Conservation (phyloP, 1,284 basidiomycete species). For the Austroboletus novae-zelandiae region DNA sequence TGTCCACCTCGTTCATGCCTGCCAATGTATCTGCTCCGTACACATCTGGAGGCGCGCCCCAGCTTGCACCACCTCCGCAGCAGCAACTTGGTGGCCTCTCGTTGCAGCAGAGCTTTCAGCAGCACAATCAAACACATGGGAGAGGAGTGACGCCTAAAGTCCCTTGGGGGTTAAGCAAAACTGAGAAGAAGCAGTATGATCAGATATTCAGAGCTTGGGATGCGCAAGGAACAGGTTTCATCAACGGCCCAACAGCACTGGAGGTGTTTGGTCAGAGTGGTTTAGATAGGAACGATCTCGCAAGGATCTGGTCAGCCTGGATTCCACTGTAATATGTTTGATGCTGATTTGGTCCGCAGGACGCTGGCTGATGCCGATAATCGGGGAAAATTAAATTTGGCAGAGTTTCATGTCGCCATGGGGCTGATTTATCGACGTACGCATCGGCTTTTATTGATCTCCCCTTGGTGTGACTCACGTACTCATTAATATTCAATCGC, state of each 20-base stretch:
- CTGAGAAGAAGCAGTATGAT: conserved; percentile 97
- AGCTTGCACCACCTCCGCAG: conserved; percentile 62
- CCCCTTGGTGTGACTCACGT: conserved; percentile 1
- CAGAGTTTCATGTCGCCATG: conserved; percentile 99
- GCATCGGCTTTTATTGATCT: conserved; percentile 31
- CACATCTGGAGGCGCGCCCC: conserved; percentile 58
- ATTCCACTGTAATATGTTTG: background rate
- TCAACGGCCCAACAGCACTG: conserved; percentile 81
- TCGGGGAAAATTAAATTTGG: conserved; percentile 90
- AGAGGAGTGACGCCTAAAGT: conserved; percentile 67
- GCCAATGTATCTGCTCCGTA: conserved; percentile 63
- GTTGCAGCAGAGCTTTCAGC: conserved; percentile 77
- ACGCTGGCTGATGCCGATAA: conserved; percentile 87
- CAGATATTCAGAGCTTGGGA: conserved; percentile 98
- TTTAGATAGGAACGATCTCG: conserved; percentile 85
- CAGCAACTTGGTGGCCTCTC: conserved; percentile 49
- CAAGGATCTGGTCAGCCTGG: conserved; percentile 83
- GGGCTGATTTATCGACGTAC: conserved; percentile 93
- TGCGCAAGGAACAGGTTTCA: conserved; percentile 78
- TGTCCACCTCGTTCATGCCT: conserved; percentile 88
- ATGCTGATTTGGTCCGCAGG: conserved; percentile 45
- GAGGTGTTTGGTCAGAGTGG: conserved; percentile 97
- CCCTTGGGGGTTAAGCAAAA: conserved; percentile 86
- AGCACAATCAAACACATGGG: conserved; percentile 76
- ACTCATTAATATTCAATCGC: background rate